A percentile compares a stretch with the other conserved stretches of the same genome.
phyloP scores from a whole-genome alignment of 1,139 yeast genomes.

The Yamadazyma spencermartinsiae region DNA sequence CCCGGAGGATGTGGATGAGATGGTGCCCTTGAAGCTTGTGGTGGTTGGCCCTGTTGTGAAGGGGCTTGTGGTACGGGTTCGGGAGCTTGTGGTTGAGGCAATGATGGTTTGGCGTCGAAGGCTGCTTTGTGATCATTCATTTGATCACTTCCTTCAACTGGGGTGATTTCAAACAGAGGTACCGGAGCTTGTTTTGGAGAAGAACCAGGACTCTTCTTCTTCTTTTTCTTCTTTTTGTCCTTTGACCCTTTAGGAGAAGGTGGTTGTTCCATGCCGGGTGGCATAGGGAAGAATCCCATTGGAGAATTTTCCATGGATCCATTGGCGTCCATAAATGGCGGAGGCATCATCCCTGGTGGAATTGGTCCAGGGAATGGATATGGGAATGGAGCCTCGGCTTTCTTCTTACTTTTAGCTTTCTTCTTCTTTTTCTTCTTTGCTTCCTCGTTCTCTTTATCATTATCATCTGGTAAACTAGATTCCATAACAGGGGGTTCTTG shows the following conservation, averaged over 20 bases:
- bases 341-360: constrained; percentile 20
- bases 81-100: constrained; percentile 3
- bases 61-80: constrained; percentile 4
- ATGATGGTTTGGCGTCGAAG: neutral
- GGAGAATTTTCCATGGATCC: constrained; percentile 15
- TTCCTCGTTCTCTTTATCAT: constrained; percentile 17
- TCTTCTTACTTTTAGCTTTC: constrained; percentile 15
- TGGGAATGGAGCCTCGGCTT: constrained; percentile 11
- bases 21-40: constrained; percentile 8
- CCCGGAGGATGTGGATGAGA: constrained; percentile 4
- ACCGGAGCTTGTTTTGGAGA: constrained; percentile 13
- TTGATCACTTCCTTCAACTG: constrained; percentile 6
- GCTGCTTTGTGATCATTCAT: neutral
- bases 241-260: constrained; percentile 11
- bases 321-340: constrained; percentile 15
- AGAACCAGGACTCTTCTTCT: constrained; percentile 10
- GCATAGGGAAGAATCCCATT: constrained; percentile 20
- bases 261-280: constrained; percentile 18
- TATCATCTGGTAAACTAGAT: constrained; percentile 9
- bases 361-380: constrained; percentile 17
- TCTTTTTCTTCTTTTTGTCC: constrained; percentile 17
- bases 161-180: constrained; percentile 17
- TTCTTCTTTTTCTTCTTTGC: constrained; percentile 18
- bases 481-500: neutral
- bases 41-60: neutral